Conservation (phyloP, 352 stramenopile species). For the Paralagenidium karlingii region DNA sequence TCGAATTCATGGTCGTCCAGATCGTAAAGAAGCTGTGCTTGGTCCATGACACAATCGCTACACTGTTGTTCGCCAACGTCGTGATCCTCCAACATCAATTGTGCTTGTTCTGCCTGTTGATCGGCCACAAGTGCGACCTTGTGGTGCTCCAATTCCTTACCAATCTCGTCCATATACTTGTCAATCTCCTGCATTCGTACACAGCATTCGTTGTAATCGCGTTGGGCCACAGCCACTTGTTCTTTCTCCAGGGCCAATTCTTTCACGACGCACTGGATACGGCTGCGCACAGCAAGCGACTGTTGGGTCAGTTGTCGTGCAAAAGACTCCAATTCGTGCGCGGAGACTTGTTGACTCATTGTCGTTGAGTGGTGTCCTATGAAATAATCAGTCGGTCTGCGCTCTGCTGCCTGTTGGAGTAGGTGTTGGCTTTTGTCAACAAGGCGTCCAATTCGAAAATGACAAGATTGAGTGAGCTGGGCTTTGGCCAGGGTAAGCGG, state of each 20-base stretch:
- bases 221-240: constrained; percentile 27
- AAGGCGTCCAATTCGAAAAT: constrained; percentile 6
- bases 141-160: constrained; percentile 24
- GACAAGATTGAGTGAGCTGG: no score
- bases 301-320: constrained; percentile 34
- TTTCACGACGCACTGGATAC: constrained; percentile 18
- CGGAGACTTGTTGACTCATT: not conserved
- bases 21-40: no score
- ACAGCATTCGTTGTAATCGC: constrained; percentile 37
- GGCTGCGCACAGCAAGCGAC: constrained; percentile 20
- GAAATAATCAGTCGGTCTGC: not conserved
- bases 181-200: constrained; percentile 52
- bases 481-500: no score
- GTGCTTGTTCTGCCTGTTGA: constrained; percentile 6
- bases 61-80: constrained; percentile 4
- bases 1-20: no score
- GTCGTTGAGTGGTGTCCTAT: not conserved
- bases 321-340: constrained; percentile 26
- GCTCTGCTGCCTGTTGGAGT: constrained; percentile 1
- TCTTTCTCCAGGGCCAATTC: constrained; percentile 19
- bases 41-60: no score
- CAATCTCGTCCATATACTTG: constrained; percentile 30
- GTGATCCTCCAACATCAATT: constrained; percentile 1
- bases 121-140: no score
- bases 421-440: not conserved